Percentiles rank a stretch among this genome's conserved stretches.
Conservation (phyloP, 352 stramenopile genomes). For the Pythium phragmitis region DNA sequence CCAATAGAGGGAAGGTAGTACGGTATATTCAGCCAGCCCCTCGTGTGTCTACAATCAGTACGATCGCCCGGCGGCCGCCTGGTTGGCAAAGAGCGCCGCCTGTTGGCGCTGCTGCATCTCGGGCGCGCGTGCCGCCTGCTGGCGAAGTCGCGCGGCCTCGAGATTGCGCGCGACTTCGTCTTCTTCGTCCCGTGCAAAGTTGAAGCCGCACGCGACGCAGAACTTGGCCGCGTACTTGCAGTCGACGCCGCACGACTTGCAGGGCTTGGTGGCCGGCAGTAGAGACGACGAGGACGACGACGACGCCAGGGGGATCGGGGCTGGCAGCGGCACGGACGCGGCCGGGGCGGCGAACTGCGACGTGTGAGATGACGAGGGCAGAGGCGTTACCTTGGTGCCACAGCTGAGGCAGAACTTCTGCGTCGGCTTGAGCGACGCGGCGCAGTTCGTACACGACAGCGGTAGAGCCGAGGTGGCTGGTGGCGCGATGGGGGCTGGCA, state of each 20-base stretch:
- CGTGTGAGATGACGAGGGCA: conserved; percentile 20
- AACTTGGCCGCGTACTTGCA: conserved; percentile 84
- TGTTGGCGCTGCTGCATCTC: conserved; percentile 66
- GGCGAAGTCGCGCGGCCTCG: conserved; percentile 50
- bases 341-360: conserved; percentile 27
- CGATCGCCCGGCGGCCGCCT: conserved; percentile 32
- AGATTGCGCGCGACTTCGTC: conserved; percentile 79
- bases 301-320: conserved; percentile 47
- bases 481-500: no score
- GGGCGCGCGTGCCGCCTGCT: conserved; percentile 44
- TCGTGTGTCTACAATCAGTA: neutral
- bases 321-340: conserved; percentile 43
- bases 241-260: conserved; percentile 55
- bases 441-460: conserved; percentile 45
- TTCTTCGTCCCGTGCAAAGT: conserved; percentile 75
- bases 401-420: conserved; percentile 85
- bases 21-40: neutral
- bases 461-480: conserved; percentile 14
- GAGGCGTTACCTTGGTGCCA: conserved; percentile 49
- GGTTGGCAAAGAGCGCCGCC: conserved; percentile 65
- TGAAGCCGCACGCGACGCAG: conserved; percentile 78
- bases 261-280: conserved; percentile 48
- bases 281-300: conserved; percentile 35
- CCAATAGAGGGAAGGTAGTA: neutral
- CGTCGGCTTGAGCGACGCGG: conserved; percentile 46